A percentile compares a stretch with the other conserved stretches of the same genome.
phyloP scores from a whole-genome alignment of 306 rosid genomes.

The Parietaria judaica region DNA sequence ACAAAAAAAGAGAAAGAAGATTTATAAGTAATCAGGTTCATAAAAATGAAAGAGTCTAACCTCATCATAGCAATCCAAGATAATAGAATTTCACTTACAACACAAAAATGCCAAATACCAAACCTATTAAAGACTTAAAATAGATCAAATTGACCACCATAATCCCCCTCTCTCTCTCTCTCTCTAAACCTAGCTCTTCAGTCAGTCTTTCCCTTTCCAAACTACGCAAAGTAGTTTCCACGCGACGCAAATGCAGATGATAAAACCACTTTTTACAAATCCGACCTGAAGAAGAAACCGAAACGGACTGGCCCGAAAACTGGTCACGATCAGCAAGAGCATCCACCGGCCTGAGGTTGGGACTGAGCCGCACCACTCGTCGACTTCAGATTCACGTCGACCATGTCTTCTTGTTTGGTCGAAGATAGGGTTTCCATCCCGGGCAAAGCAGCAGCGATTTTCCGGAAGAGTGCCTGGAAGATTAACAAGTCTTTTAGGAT shows the following conservation, averaged over 20 bases:
- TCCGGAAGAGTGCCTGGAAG: slow-evolving; percentile 18
- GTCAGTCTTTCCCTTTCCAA: slow-evolving; percentile 2
- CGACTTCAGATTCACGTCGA: slow-evolving; percentile 21
- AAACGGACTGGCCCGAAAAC: neutral
- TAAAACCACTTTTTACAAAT: slow-evolving; percentile 7
- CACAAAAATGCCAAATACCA: neutral
- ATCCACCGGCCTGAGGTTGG: slow-evolving; percentile 15
- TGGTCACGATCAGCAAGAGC: slow-evolving; percentile 10
- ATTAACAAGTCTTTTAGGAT: no score
- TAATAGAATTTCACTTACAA: slow-evolving; percentile 1
- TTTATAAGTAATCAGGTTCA: neutral
- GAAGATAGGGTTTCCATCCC: slow-evolving; percentile 23
- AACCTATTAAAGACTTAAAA: slow-evolving; percentile 1
- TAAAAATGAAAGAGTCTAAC: neutral
- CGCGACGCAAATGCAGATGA: neutral
- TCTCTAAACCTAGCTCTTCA: neutral
- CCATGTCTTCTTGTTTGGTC: slow-evolving; percentile 23
- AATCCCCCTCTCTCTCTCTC: neutral
- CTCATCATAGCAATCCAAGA: slow-evolving; percentile 3
- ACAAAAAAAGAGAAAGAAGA: no score
- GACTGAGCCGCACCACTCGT: slow-evolving; percentile 7
- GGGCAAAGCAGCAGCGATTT: slow-evolving; percentile 23
- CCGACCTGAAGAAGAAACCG: neutral
- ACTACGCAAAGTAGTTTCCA: slow-evolving; percentile 2
- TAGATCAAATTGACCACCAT: slow-evolving; percentile 7